phyloP scores from a whole-genome alignment of 257 asterid genomes.

The Nicotiana undulata region DNA sequence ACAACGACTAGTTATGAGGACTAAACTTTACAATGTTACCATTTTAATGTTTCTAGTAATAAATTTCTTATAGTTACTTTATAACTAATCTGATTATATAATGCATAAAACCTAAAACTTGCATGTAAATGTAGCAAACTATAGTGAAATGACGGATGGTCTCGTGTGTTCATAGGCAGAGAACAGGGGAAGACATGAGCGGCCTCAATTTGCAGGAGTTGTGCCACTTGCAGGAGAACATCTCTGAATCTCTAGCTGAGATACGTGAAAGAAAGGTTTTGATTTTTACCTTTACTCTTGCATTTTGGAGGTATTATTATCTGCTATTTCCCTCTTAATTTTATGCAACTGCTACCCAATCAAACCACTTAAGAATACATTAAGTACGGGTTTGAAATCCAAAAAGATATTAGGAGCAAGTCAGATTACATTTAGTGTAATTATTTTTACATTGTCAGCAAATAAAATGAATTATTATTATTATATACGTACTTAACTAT shows the following conservation, averaged over 20 bases:
- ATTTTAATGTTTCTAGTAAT: no score
- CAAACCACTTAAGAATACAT: neutral
- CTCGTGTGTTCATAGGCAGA: conserved; percentile 15
- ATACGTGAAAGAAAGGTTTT: conserved; percentile 30
- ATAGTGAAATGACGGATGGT: neutral
- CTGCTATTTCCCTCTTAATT: neutral
- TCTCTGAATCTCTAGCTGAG: conserved; percentile 16
- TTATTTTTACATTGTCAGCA: neutral
- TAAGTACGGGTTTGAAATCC: no score
- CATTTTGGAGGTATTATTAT: neutral
- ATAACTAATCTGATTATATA: no score
- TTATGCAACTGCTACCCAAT: no score
- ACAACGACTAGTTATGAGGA: no score
- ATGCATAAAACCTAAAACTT: no score
- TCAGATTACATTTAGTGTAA: neutral
- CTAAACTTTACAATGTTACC: no score
- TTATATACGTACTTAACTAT: neutral
- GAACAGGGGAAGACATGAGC: conserved; percentile 33
- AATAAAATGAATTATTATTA: neutral
- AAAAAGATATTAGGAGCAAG: neutral
- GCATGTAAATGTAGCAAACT: neutral
- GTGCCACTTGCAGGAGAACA: conserved; percentile 20
- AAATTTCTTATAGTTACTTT: no score
- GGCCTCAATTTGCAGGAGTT: conserved; percentile 28
- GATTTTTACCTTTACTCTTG: neutral